Conservation (phyloP, 2,329 filamentous ascomycete species). For the Pezicula rhizophila region DNA sequence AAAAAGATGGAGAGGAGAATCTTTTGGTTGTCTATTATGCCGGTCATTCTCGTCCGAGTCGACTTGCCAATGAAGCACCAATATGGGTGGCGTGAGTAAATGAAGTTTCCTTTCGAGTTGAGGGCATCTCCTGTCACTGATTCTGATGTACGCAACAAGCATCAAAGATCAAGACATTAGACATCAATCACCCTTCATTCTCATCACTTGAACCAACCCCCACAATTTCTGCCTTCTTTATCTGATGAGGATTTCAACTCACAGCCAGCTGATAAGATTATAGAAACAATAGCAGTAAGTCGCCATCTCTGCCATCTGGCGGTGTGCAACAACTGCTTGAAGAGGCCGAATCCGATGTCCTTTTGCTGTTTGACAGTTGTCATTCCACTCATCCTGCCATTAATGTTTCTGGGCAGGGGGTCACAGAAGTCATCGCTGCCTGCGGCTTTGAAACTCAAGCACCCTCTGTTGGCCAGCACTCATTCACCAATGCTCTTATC, state of each 20-base stretch:
- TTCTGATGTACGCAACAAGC: too few relatives aligned
- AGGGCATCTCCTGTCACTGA: too few relatives aligned
- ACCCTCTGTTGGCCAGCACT: constrained; percentile 3
- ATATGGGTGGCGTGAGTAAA: constrained; percentile 6
- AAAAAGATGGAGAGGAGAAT: not conserved
- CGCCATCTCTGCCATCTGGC: constrained; percentile 7
- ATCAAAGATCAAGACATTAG: too few relatives aligned
- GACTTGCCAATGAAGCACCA: not conserved
- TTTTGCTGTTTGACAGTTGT: constrained; percentile 7
- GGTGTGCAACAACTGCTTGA: constrained; percentile 8
- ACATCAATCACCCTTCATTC: too few relatives aligned
- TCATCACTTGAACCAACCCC: too few relatives aligned
- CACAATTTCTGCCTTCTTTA: too few relatives aligned
- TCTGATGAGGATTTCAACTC: too few relatives aligned
- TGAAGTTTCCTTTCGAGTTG: too few relatives aligned
- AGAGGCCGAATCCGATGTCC: constrained; percentile 7
- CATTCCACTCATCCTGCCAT: constrained; percentile 5
- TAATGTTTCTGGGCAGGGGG: constrained; percentile 2
- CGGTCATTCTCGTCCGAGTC: constrained; percentile 3
- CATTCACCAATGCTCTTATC: constrained; percentile 8
- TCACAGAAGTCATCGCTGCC: constrained; percentile 9
- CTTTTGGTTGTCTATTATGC: constrained; percentile 6
- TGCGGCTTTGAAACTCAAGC: constrained; percentile 8
- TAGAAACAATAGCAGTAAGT: not conserved
- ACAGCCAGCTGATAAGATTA: too few relatives aligned